Evolutionary conservation across 495 filamentous ascomycete species (phyloP), one percentile per base, ranked within the genome.

Genomic region (Venustampulla echinocandica): DNA sequence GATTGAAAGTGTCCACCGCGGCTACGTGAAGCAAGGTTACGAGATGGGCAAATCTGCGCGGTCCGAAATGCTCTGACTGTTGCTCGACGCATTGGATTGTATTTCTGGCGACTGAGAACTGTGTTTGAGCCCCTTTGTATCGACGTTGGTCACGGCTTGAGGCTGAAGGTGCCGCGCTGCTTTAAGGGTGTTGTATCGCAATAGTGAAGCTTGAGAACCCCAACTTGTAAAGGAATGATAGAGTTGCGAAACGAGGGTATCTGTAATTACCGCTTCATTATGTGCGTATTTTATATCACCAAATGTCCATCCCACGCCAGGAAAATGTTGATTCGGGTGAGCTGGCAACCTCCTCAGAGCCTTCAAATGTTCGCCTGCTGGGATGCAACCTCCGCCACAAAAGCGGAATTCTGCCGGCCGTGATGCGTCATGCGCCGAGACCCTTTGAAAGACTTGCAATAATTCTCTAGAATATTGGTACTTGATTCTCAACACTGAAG

Each of bases 21-120:
- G 41, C 25, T 36, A 33, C 48, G 56, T n/a, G 61, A 56, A 62
- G 64, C 56, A 50, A 69, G 55, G 62, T 70, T 76, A 58, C 76
- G 78, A 59, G 72, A 63, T 53, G 67, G 67, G 46, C 65, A 64
- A 52, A 76, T 74, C 63, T 75, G 76, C 64, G 76, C 70, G 65
- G 75, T 71, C 59, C 79, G 77, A 55, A 81, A 69, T 46, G 68
- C 74, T 64, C 79, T 77, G 42, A 77, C 55, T 56, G 72, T 70
- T 59, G 70, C 79, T 69, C 73, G 77, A 75, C 79, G 80, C 81
- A 85, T 85, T 68, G 59, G 55, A 57, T 49, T 39, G 37, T 44
- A 17, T 10, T 36, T 25, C 6, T 40, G 15, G n/a, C 21, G 20
- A 32, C 25, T 51, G 24, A 46, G 52, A 44, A 23, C 30, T 25